Conservation (phyloP, 352 stramenopile species). For the Phytophthora kernoviae region DNA sequence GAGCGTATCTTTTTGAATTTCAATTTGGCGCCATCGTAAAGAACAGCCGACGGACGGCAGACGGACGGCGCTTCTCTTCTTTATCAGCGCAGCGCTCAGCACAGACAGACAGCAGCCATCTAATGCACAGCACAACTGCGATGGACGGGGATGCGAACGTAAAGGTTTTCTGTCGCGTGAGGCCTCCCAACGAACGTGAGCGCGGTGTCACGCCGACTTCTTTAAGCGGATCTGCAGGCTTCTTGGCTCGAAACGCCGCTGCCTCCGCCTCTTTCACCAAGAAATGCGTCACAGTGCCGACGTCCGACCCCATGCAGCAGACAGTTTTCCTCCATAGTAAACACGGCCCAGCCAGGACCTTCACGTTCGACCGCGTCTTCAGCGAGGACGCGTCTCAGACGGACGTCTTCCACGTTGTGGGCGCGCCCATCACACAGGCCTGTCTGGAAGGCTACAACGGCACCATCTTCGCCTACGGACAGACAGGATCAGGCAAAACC, state of each 20-base stretch:
- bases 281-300: conserved; percentile 68
- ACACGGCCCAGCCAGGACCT: conserved; percentile 54
- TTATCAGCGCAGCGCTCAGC: neutral
- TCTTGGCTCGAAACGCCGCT: conserved; percentile 21
- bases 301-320: conserved; percentile 50
- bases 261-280: conserved; percentile 38
- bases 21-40: neutral
- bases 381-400: conserved; percentile 89
- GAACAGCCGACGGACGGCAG: too few relatives aligned
- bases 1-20: neutral
- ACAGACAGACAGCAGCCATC: neutral
- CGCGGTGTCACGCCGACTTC: conserved; percentile 26
- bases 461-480: conserved; percentile 88
- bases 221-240: conserved; percentile 16
- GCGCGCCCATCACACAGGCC: conserved; percentile 79
- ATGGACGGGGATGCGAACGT: conserved; percentile 65
- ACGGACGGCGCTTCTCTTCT: neutral
- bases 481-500: conserved; percentile 86
- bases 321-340: conserved; percentile 68
- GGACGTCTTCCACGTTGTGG: conserved; percentile 90
- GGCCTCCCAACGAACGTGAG: conserved; percentile 81
- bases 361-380: conserved; percentile 94
- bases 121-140: too few relatives aligned
- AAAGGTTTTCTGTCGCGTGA: conserved; percentile 87
- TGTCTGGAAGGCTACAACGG: conserved; percentile 87